phyloP scores from a whole-genome alignment of 1,139 yeast genomes.

The Tardiomyces depauwii region DNA sequence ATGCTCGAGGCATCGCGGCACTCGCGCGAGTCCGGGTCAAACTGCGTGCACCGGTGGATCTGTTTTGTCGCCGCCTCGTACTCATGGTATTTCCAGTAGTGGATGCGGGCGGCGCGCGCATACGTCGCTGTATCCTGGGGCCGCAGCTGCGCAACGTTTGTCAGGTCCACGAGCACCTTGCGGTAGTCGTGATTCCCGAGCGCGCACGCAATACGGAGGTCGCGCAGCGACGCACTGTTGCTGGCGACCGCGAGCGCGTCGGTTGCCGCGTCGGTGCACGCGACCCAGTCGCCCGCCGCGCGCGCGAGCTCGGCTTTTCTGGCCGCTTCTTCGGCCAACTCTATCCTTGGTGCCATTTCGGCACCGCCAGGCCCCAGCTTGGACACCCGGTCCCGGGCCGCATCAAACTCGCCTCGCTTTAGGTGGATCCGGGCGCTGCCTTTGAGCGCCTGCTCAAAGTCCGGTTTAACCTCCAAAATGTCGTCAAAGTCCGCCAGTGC shows the following conservation, averaged over 20 bases:
- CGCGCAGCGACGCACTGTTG: slow-evolving; percentile 15
- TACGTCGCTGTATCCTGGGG: slow-evolving; percentile 20
- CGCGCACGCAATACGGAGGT: slow-evolving; percentile 23
- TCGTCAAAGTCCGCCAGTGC: slow-evolving; percentile 28
- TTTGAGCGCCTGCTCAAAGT: slow-evolving; percentile 24
- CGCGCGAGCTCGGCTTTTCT: slow-evolving; percentile 5
- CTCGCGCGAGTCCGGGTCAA: slow-evolving; percentile 50
- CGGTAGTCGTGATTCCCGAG: slow-evolving; percentile 19
- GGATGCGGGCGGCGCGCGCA: slow-evolving; percentile 29
- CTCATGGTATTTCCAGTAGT: slow-evolving; percentile 41
- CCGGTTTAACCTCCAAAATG: slow-evolving; percentile 24
- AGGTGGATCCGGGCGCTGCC: slow-evolving; percentile 25
- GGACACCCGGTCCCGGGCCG: slow-evolving; percentile 18
- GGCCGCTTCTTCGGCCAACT: slow-evolving; percentile 5
- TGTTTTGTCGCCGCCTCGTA: slow-evolving; percentile 39
- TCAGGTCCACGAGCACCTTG: slow-evolving; percentile 26
- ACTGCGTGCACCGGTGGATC: slow-evolving; percentile 51
- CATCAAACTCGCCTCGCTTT: slow-evolving; percentile 23
- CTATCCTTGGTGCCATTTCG: slow-evolving; percentile 7
- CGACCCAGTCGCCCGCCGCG: slow-evolving; percentile 16
- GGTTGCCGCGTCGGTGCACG: slow-evolving; percentile 20
- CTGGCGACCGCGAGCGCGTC: slow-evolving; percentile 23
- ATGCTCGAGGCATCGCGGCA: slow-evolving; percentile 43
- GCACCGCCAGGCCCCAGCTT: slow-evolving; percentile 1
- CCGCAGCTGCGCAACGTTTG: slow-evolving; percentile 15